These are phyloP conservation scores for Trypanosoma melophagium DNA, from an alignment of 208 protist genomes.

Conservation along the genomic window DNA sequence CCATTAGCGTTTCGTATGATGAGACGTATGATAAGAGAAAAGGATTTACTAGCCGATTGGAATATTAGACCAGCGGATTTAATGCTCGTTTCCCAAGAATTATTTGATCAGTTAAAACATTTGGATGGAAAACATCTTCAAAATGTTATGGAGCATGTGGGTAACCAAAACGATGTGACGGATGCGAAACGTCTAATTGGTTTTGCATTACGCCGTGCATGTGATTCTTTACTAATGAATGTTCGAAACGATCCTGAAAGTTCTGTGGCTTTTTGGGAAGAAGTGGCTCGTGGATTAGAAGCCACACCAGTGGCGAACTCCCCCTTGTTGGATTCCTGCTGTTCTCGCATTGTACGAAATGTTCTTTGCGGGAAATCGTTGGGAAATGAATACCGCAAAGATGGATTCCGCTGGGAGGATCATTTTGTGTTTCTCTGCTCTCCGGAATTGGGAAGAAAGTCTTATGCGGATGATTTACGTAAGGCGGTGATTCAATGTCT, in stretches of 20 bases:
- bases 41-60: conserved; percentile 35
- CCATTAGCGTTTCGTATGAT: conserved; percentile 58
- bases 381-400: not conserved
- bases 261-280: conserved; percentile 48
- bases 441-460: conserved; percentile 2
- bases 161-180: not conserved
- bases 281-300: conserved; percentile 49
- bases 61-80: conserved; percentile 49
- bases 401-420: conserved; percentile 32
- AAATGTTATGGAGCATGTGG: not conserved
- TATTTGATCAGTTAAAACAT: not conserved
- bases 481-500: conserved; percentile 31
- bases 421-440: conserved; percentile 41
- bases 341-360: conserved; percentile 49
- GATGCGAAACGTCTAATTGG: not conserved
- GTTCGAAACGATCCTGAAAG: conserved; percentile 29
- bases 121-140: not conserved
- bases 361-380: conserved; percentile 37
- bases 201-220: not conserved
- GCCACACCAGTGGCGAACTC: conserved; percentile 43
- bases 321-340: conserved; percentile 53
- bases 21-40: conserved; percentile 27
- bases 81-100: conserved; percentile 44
- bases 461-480: conserved; percentile 28
- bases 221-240: conserved; percentile 6